Evolutionary conservation across 2,329 filamentous ascomycete species (phyloP), one percentile per base, ranked within the genome.

Genomic region (Amauroascus verrucosus): DNA sequence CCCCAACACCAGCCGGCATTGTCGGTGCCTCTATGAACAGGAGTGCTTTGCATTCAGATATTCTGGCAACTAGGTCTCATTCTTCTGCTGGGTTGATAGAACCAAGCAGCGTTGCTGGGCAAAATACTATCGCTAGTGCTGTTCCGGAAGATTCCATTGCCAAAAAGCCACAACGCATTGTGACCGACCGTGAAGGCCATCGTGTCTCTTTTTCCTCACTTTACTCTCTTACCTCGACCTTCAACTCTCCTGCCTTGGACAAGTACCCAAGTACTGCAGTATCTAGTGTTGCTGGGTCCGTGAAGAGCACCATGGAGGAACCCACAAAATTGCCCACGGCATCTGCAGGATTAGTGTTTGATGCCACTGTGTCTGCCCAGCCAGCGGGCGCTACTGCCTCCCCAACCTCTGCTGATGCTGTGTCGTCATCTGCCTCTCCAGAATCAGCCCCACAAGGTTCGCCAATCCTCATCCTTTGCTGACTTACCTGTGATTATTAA

Each of bases 171-270:
- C 52, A 53, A 49, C 56, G 53, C 33, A 48, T 28, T 32, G n/a
- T 53, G 28, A 49, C 53, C 35, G 53, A 56, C 28, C 43, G 51
- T 20, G 73, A 83, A 37, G 74, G 74, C 43, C 85, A 86, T 62
- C 81, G 86, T 48, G 75, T 85, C 64, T 89, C 85, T 22, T 78
- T 84, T 56, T 86, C 84, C 6, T 90, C 86, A 0, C 72, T 87
- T 48, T 85, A 85, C 63, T 88, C 85, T 30, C 70, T 65, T 16
- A 59, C 57, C 45, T 59, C 57, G 13, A 59, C 51, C 53, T 37
- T 56, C 22, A 28, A 58, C 49, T 57, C 58, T 49, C n/a, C 45
- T 20, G 44, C 50, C 6, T 43, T 64, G 63, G 59, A 64, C 52
- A 56, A 60, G 58, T 53, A 60, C 47, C 56, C 58, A 30, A 60